Conservation (phyloP, 2,329 filamentous ascomycete species). For the Fusarium coffeatum region DNA sequence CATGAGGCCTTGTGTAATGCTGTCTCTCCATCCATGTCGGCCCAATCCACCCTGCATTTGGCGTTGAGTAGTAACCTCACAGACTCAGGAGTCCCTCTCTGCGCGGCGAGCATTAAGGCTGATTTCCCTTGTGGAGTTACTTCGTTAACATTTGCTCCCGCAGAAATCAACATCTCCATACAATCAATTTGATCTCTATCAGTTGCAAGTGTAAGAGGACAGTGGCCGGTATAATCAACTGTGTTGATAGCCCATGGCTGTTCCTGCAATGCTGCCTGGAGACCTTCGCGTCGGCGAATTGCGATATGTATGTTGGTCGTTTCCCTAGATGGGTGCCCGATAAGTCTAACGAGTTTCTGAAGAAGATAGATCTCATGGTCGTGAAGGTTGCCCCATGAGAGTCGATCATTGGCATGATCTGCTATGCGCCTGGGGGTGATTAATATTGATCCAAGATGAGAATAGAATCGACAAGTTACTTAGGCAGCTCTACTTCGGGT, state of each 20-base stretch:
- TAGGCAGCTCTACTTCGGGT: constrained; percentile 1
- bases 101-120: neutral
- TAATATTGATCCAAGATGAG: rapidly evolving
- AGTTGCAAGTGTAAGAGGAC: neutral
- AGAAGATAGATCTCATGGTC: neutral
- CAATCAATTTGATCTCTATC: rapidly evolving
- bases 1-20: neutral
- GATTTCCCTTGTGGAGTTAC: rapidly evolving
- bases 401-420: neutral
- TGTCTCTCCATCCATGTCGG: rapidly evolving
- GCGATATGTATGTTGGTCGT: constrained; percentile 5
- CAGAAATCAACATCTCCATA: constrained; percentile 12
- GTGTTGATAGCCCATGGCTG: constrained; percentile 22
- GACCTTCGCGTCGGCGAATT: neutral
- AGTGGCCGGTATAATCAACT: neutral
- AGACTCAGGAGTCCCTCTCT: rapidly evolving
- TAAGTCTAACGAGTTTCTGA: neutral
- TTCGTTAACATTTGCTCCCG: constrained; percentile 18
- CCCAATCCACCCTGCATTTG: neutral
- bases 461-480: neutral
- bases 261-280: constrained; percentile 1
- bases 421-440: neutral
- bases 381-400: rapidly evolving
- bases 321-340: neutral
- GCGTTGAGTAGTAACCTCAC: constrained; percentile 7